Evolutionary conservation across 306 rosid genomes (phyloP), one percentile per base, ranked within the genome.

Genomic region (Pueraria montana): DNA sequence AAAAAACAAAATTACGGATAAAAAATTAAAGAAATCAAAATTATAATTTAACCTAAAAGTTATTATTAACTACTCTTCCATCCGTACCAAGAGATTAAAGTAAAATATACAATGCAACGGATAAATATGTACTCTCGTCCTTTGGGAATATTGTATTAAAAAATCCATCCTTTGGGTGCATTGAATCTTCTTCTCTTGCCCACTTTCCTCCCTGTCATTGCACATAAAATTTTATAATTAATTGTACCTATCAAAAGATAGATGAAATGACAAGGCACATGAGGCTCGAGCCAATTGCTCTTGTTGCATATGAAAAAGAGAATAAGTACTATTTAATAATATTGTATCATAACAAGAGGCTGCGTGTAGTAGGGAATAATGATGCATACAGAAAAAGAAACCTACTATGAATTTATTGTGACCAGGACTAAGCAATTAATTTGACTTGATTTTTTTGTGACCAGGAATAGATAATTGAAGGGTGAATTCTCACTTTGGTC

Each of bases 391-490:
- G 27, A 18, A 20, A 55, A 55, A 8, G 13, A 55, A 55, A 55
- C 13, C 13, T 52, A 16, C 24, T 1, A 52, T 6, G 23, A 52
- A 17, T 17, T 17, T 0, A 6, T 52, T n/a, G 0, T 8, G 1
- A 53, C 2, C 10, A 53, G 59, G 11, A n/a, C 7, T 6, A 53
- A 53, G 5, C 24, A 18, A 55, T 8, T 9, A 55, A 18, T 23
- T 20, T 9, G 10, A 7, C 61, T 53, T 53, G 24, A 53, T n/a
- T 53, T 53, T 52, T 52, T 53, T 10, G 21, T n/a, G 61, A n/a
- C 97, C 97, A 80, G 95, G 92, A 85, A 72, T 84, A 68, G 94
- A 91, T 80, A 93, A 87, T 62, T 90, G 90, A 86, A 95, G 0
- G n/a, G n/a, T n/a, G n/a, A n/a, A n/a, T n/a, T n/a, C n/a, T n/a